Evolutionary conservation across 352 stramenopile species (phyloP).

Genomic region (Phytopythium delawarense): DNA sequence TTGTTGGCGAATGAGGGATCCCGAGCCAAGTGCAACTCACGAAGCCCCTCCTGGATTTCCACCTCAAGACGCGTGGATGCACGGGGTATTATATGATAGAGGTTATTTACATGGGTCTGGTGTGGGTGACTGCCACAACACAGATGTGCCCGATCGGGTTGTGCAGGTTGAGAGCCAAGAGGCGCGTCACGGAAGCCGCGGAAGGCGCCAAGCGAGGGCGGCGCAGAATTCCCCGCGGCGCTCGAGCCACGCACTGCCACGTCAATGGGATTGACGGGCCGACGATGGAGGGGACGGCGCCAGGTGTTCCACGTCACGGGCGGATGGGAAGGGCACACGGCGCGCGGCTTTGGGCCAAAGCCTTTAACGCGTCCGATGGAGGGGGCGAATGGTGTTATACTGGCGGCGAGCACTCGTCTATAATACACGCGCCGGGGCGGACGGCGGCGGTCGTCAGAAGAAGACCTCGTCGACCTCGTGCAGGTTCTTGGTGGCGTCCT

Average conservation of each 20-base stretch:
- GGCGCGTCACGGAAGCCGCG: background rate
- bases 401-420: background rate
- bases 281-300: background rate
- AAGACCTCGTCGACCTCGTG: slow-evolving; percentile 63
- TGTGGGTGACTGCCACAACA: no score
- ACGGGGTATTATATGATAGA: background rate
- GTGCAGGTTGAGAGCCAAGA: background rate
- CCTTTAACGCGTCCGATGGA: background rate
- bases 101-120: background rate
- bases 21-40: no score
- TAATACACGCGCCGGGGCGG: background rate
- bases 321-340: background rate
- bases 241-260: background rate
- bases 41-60: background rate
- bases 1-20: no score
- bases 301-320: background rate
- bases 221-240: background rate
- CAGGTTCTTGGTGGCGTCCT: slow-evolving; percentile 65
- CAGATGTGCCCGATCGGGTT: background rate
- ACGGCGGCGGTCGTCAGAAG: slow-evolving; percentile 18
- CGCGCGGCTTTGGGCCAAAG: background rate
- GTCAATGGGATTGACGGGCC: background rate
- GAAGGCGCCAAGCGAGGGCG: background rate
- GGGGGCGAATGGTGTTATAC: background rate
- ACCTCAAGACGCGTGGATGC: background rate